These are phyloP conservation scores for Aspergillus hortae DNA, from an alignment of 2,329 filamentous ascomycete genomes.

Conservation along the genomic window DNA sequence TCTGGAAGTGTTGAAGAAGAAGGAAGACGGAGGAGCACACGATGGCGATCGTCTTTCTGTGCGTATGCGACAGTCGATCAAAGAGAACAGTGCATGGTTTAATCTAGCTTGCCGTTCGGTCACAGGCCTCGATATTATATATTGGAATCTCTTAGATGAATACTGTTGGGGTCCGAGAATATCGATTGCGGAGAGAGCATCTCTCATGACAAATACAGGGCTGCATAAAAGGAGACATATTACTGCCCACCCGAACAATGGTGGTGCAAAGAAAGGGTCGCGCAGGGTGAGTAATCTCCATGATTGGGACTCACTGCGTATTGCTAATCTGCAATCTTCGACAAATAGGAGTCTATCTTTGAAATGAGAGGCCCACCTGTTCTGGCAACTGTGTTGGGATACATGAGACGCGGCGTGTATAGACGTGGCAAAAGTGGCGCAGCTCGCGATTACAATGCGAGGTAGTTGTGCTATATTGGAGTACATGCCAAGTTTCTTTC, in stretches of 20 bases:
- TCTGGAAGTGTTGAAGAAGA: not conserved
- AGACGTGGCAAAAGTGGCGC: too few species aligned
- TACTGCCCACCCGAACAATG: constrained; percentile 1
- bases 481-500: too few species aligned
- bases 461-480: too few species aligned
- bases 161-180: constrained; percentile 7
- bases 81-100: constrained; percentile 6
- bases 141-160: constrained; percentile 10
- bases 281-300: not conserved
- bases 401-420: too few species aligned
- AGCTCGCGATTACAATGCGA: too few species aligned
- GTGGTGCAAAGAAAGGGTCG: not conserved
- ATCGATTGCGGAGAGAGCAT: not conserved
- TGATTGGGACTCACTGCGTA: too few species aligned
- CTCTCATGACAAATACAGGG: not conserved
- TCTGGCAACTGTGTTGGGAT: too few species aligned
- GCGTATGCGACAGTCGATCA: not conserved
- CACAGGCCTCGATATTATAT: constrained; percentile 5
- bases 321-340: too few species aligned
- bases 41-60: not conserved
- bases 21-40: not conserved
- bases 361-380: too few species aligned
- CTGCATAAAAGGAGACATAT: constrained; percentile 1
- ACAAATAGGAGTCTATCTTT: too few species aligned
- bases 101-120: constrained; percentile 2